Base-by-base conservation (phyloP, 352 stramenopile species). In the Pythium grandisporangium region DNA sequence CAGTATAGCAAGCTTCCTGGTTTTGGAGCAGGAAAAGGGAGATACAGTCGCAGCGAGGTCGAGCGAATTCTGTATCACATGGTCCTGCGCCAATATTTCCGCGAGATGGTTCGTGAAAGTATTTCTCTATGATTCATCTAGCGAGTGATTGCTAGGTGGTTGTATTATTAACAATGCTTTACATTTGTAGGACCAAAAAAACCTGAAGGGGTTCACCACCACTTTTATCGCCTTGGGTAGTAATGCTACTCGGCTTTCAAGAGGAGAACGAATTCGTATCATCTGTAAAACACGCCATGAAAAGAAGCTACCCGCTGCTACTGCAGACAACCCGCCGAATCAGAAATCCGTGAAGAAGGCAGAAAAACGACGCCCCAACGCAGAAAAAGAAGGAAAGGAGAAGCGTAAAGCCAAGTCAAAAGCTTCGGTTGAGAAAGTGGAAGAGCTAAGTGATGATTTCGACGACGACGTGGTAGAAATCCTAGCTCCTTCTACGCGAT, bases 61-160 rank as follows among this genome's bases (percentile, higher is more conserved):
- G 80, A 93, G 40, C 68, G 80, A 11, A 84, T 93, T 35, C 49
- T 93, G 30, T 91, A 89, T 48, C 77, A 91, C 60, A 93, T 93
- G 80, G 69, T 93, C 38, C 61, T 93, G 48, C 74, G 75, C 16
- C 74, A 93, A 42, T 93, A 90, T 22, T 41, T 91, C 12, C 60
- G 71, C 4, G 80, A 93, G 64, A 42, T 85, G 32, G 68, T 77
- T 55, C 45, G 61, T 42, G n/a, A n/a, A n/a, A n/a, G n/a, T n/a
- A n/a, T n/a, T n/a, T n/a, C n/a, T n/a, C n/a, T n/a, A n/a, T n/a
- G n/a, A n/a, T n/a, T n/a, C n/a, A n/a, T n/a, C n/a, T 22, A 19
- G 1, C n/a, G n/a, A n/a, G n/a, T n/a, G n/a, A n/a, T n/a, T n/a
- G n/a, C n/a, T n/a, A n/a, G n/a, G n/a, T n/a, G n/a, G 48, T 2